Evolutionary conservation across 768 basidiomycete species (phyloP).

Genomic region (Leccinum rimulosum): DNA sequence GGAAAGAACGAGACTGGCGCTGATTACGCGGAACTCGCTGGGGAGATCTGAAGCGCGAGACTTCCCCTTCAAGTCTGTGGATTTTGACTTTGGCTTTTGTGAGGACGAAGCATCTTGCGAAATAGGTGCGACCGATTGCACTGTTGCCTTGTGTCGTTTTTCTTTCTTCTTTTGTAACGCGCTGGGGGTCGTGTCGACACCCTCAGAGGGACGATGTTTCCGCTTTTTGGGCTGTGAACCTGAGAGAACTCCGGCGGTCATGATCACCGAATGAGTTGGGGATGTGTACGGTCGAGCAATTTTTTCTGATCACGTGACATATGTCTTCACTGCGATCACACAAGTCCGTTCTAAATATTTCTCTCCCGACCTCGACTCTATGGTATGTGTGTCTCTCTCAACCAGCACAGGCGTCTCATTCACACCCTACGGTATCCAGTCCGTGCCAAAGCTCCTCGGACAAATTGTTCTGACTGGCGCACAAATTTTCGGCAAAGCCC

Average conservation of each 20-base stretch:
- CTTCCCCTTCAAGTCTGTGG: conserved; percentile 38
- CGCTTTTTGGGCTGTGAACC: conserved; percentile 45
- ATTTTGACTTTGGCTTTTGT: conserved; percentile 23
- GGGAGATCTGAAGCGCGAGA: conserved; percentile 28
- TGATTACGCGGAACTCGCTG: conserved; percentile 60
- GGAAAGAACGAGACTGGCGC: conserved; percentile 66
- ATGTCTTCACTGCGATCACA: not conserved
- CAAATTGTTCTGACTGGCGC: conserved; percentile 77
- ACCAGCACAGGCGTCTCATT: not conserved
- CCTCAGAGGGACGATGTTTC: conserved; percentile 38
- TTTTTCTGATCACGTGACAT: conserved; percentile 24
- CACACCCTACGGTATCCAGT: conserved; percentile 40
- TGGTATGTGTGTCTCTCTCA: conserved; percentile 19
- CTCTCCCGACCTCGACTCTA: conserved; percentile 11
- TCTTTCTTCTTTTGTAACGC: conserved; percentile 37
- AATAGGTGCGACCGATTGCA: not conserved
- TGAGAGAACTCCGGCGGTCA: conserved; percentile 6
- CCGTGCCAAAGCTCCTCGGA: conserved; percentile 73
- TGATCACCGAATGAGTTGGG: not conserved
- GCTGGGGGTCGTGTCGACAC: conserved; percentile 16
- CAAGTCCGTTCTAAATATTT: not conserved
- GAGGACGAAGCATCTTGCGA: conserved; percentile 8
- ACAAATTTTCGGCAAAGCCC: conserved; percentile 88
- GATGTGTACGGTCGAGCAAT: not conserved
- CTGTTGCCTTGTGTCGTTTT: conserved; percentile 25